Evolutionary conservation across 305 asterid genomes (phyloP).

Genomic region (Fraxinus albicans): DNA sequence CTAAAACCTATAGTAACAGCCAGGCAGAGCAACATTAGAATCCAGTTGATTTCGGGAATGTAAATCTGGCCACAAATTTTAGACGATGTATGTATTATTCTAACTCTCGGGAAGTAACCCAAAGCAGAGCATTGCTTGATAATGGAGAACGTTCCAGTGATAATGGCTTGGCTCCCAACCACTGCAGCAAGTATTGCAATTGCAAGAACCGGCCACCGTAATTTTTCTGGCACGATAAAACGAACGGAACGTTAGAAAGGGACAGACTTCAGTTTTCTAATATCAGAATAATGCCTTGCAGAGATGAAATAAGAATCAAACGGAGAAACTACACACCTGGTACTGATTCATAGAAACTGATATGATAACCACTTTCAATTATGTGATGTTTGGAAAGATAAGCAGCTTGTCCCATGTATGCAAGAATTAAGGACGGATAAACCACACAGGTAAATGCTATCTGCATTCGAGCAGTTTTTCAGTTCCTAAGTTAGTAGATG

Average conservation of each 20-base stretch:
- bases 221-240: conserved; percentile 44
- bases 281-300: background rate
- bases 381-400: conserved; percentile 84
- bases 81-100: conserved; percentile 75
- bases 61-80: conserved; percentile 84
- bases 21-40: conserved; percentile 77
- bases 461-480: conserved; percentile 34
- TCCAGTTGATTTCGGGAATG: conserved; percentile 94
- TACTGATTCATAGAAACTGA: conserved; percentile 88
- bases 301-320: background rate
- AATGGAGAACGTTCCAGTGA: conserved; percentile 84
- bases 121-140: conserved; percentile 87
- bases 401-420: conserved; percentile 98
- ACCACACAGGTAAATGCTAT: conserved; percentile 84
- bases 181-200: conserved; percentile 93
- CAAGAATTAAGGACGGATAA: conserved; percentile 85
- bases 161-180: conserved; percentile 92
- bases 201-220: conserved; percentile 84
- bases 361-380: conserved; percentile 58
- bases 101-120: conserved; percentile 84
- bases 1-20: conserved; percentile 88
- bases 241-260: background rate
- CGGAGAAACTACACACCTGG: conserved; percentile 49
- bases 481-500: background rate
- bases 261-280: background rate